A percentile compares a stretch with the other conserved stretches of the same genome.
phyloP scores from a whole-genome alignment of 306 rosid genomes.

The Fagus sylvatica region DNA sequence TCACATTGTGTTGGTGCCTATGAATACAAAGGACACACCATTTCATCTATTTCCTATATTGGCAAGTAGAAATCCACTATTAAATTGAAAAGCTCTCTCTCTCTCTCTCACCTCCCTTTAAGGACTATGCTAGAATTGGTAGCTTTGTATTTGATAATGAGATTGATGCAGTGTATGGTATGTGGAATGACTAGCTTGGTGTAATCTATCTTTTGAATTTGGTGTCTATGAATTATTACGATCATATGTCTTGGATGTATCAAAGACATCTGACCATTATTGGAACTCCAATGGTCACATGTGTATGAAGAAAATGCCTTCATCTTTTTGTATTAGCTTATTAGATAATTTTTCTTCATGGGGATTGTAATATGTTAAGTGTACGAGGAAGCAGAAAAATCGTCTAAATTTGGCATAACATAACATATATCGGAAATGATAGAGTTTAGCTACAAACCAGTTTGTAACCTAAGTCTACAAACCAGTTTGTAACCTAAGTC shows the following conservation, averaged over 20 bases:
- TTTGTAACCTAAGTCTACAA: no score
- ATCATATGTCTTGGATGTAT: neutral
- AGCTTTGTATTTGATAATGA: neutral
- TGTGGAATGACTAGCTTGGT: neutral
- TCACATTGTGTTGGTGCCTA: no score
- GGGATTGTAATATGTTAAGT: neutral
- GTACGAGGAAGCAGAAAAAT: slow-evolving; percentile 1
- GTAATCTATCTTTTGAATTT: no score
- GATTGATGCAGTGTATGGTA: neutral
- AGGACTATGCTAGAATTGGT: no score
- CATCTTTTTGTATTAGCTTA: neutral
- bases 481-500: no score
- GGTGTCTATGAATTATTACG: neutral
- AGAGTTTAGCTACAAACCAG: no score
- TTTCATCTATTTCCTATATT: neutral
- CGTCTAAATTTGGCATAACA: neutral
- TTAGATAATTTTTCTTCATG: neutral
- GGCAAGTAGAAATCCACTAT: no score
- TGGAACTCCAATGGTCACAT: neutral
- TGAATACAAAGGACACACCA: neutral
- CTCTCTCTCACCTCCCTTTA: no score
- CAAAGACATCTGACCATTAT: neutral
- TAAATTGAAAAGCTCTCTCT: no score
- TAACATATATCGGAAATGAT: neutral
- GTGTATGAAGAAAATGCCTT: neutral